Evolutionary conservation across 495 filamentous ascomycete genomes (phyloP).

Genomic region (Neurospora sublineolata): DNA sequence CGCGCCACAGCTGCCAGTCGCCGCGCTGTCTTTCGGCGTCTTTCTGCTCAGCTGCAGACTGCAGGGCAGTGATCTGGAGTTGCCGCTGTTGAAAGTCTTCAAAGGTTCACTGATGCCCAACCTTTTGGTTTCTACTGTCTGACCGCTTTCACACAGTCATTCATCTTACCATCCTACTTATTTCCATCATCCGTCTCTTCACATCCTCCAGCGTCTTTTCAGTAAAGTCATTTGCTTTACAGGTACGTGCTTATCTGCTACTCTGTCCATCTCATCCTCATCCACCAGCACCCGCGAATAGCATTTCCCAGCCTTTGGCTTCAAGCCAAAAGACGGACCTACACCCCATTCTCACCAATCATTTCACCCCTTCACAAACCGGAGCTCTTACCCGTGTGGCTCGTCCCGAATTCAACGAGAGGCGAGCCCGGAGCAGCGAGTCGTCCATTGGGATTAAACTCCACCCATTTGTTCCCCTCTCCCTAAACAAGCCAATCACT

Average conservation of each 20-base stretch:
- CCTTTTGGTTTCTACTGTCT: constrained; percentile 13
- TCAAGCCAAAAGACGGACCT: constrained; percentile 6
- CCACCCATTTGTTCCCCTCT: constrained; percentile 22
- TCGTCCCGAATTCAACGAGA: constrained; percentile 4
- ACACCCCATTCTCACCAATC: constrained; percentile 25
- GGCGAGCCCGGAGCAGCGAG: constrained; percentile 9
- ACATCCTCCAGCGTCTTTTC: not conserved
- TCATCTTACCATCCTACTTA: constrained; percentile 3
- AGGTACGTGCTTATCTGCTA: not conserved
- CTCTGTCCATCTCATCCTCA: not conserved
- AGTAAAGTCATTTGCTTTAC: constrained; percentile 9
- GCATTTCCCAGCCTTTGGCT: constrained; percentile 3
- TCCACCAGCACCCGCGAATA: not conserved
- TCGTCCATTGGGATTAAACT: constrained; percentile 20
- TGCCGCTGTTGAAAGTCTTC: not conserved
- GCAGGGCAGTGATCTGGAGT: not conserved
- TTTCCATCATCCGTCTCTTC: constrained; percentile 4
- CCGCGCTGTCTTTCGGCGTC: not conserved
- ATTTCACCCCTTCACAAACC: constrained; percentile 24
- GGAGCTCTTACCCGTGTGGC: constrained; percentile 24
- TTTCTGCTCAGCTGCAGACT: not conserved
- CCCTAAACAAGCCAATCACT: constrained; percentile 21
- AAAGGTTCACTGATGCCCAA: constrained; percentile 25
- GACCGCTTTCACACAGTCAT: constrained; percentile 24
- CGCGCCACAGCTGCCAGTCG: not conserved